Conservation (phyloP, 129 eudicot genomes). For the Lonicera japonica region DNA sequence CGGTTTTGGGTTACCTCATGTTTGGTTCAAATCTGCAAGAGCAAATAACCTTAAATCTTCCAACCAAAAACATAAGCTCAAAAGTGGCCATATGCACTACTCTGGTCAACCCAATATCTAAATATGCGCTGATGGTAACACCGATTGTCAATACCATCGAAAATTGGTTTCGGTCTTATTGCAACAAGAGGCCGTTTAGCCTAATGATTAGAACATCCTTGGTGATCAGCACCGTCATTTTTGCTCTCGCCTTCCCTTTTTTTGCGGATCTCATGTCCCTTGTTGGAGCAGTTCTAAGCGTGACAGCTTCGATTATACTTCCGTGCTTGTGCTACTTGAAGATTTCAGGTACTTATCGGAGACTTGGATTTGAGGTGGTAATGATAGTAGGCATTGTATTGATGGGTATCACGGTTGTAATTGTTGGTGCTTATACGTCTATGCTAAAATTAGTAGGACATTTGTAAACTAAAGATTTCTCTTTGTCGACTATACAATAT, state of each 20-base stretch:
- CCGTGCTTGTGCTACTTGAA: conserved; percentile 81
- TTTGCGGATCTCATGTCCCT: conserved; percentile 72
- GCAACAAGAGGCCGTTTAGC: conserved; percentile 33
- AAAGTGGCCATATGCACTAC: conserved; percentile 80
- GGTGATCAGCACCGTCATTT: conserved; percentile 58
- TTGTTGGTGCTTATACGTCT: conserved; percentile 68
- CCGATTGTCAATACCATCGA: conserved; percentile 61
- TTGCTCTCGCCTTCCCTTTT: conserved; percentile 67
- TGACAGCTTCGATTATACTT: conserved; percentile 49
- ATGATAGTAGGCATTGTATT: conserved; percentile 24
- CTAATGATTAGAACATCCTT: conserved; percentile 46
- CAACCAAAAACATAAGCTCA: conserved; percentile 60
- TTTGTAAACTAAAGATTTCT: conserved; percentile 9
- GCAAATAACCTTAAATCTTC: conserved; percentile 81
- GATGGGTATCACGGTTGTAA: conserved; percentile 31
- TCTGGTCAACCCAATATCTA: conserved; percentile 78
- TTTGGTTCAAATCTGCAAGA: conserved; percentile 58
- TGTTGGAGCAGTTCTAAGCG: conserved; percentile 76
- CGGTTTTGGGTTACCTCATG: conserved; percentile 72
- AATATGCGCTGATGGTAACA: conserved; percentile 80
- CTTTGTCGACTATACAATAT: too few relatives aligned
- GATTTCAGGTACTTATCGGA: conserved; percentile 40
- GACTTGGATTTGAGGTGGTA: conserved; percentile 35
- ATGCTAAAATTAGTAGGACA: conserved; percentile 35
- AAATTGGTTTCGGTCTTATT: conserved; percentile 26